Evolutionary conservation across 2,329 filamentous ascomycete genomes (phyloP).

Genomic region (Zalaria sp.): DNA sequence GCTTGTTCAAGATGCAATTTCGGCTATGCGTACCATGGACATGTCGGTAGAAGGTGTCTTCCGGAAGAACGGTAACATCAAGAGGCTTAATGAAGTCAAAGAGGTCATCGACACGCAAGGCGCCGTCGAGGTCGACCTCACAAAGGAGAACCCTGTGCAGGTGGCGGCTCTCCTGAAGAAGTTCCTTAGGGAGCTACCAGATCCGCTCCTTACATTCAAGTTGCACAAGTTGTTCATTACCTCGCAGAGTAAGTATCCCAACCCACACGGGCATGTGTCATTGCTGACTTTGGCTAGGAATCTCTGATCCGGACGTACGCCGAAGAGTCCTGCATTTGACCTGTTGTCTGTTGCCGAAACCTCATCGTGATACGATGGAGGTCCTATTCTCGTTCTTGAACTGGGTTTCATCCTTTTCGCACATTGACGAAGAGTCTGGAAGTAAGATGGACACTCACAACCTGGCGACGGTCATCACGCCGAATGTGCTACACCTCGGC

Average conservation of each 20-base stretch:
- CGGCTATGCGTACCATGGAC: constrained; percentile 96
- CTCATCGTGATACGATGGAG: constrained; percentile 85
- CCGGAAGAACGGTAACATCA: constrained; percentile 98
- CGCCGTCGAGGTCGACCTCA: constrained; percentile 72
- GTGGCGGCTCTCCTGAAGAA: constrained; percentile 89
- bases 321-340: constrained; percentile 78
- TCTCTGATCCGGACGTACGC: constrained; percentile 66
- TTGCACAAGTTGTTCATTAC: constrained; percentile 82
- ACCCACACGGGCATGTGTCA: background rate
- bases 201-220: constrained; percentile 90
- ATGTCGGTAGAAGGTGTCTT: constrained; percentile 98
- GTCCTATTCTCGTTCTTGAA: constrained; percentile 93
- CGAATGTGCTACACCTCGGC: constrained; percentile 62
- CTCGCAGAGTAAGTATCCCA: constrained; percentile 51
- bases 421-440: constrained; percentile 89
- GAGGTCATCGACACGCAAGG: constrained; percentile 78
- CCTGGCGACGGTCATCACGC: constrained; percentile 89
- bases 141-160: constrained; percentile 81
- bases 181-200: constrained; percentile 85
- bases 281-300: constrained; percentile 35
- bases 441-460: constrained; percentile 99
- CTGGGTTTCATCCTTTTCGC: constrained; percentile 94
- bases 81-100: constrained; percentile 73
- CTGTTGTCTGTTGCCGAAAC: constrained; percentile 84
- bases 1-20: constrained; percentile 88